Percentiles rank a stretch among this genome's conserved stretches.
Evolutionary conservation across 192 early-diverging fungal genomes (phyloP).

Genomic region (Rhizoclosmatium globosum): DNA sequence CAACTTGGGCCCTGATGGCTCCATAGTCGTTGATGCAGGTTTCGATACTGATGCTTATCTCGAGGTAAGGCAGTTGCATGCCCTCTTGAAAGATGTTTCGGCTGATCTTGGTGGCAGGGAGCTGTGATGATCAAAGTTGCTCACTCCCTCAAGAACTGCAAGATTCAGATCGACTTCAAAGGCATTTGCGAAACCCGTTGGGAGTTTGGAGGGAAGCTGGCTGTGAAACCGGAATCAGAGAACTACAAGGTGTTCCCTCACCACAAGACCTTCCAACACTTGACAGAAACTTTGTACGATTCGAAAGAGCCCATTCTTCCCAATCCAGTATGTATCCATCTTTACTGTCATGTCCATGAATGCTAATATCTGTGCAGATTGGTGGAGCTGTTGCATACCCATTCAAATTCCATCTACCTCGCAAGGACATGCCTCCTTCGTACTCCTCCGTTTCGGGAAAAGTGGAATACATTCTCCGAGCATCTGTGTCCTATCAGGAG

Average conservation of each 20-base stretch:
- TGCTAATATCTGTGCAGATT: not conserved
- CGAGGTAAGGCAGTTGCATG: not conserved
- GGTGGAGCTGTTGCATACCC: slow-evolving; percentile 25
- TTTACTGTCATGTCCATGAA: slow-evolving; percentile 1
- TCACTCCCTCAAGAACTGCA: slow-evolving; percentile 10
- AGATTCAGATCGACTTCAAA: slow-evolving; percentile 19
- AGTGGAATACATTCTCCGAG: not conserved
- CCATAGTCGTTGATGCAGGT: slow-evolving; percentile 8
- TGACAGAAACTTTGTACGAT: slow-evolving; percentile 28
- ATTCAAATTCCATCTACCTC: slow-evolving; percentile 20
- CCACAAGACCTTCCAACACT: slow-evolving; percentile 20
- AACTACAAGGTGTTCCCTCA: not conserved
- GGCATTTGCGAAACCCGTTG: slow-evolving; percentile 30
- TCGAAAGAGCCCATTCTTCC: slow-evolving; percentile 31
- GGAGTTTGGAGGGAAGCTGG: slow-evolving; percentile 30
- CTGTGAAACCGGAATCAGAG: slow-evolving; percentile 20
- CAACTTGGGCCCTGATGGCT: not conserved
- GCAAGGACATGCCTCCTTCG: slow-evolving; percentile 5
- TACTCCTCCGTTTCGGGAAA: slow-evolving; percentile 4
- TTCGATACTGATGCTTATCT: not conserved
- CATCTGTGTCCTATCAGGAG: not conserved
- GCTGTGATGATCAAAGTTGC: slow-evolving; percentile 20
- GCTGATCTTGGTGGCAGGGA: slow-evolving; percentile 2
- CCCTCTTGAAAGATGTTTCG: not conserved
- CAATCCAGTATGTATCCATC: not conserved